Conservation (phyloP, 1,284 basidiomycete species). For the Microbotryum silenes-acaulis region DNA sequence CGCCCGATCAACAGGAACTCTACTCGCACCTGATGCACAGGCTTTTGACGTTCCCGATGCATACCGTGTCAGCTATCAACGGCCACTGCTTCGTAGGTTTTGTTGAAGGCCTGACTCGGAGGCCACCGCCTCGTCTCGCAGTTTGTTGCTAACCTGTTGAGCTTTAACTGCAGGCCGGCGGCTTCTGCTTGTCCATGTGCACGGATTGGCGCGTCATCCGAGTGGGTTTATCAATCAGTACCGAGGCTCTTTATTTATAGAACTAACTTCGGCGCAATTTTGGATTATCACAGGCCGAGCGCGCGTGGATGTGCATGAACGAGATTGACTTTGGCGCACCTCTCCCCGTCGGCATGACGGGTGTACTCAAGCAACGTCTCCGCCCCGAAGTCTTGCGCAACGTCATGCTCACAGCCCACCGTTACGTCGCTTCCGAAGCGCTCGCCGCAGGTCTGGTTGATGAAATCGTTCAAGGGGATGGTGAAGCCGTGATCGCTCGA, state of each 20-base stretch:
- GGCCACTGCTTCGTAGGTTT: slow-evolving; percentile 35
- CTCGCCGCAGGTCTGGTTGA: slow-evolving; percentile 16
- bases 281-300: slow-evolving; percentile 12
- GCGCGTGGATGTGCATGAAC: slow-evolving; percentile 32
- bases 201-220: slow-evolving; percentile 35
- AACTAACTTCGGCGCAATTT: neutral
- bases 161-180: slow-evolving; percentile 15
- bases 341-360: slow-evolving; percentile 24
- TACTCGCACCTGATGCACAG: slow-evolving; percentile 26
- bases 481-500: slow-evolving; percentile 8
- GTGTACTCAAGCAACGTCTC: slow-evolving; percentile 16
- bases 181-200: slow-evolving; percentile 32
- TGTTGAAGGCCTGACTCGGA: neutral
- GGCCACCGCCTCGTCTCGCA: no score
- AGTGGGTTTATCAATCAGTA: slow-evolving; percentile 2
- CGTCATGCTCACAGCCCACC: slow-evolving; percentile 23
- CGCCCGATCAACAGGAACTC: slow-evolving; percentile 7
- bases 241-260: neutral
- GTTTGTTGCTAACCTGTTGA: no score
- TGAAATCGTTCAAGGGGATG: slow-evolving; percentile 12
- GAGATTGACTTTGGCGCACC: slow-evolving; percentile 19
- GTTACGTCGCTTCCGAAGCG: slow-evolving; percentile 19
- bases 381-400: slow-evolving; percentile 8
- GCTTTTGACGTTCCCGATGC: slow-evolving; percentile 34
- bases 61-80: slow-evolving; percentile 36